Conservation (phyloP, 2,329 filamentous ascomycete species). For the Calonectria ilicicola region DNA sequence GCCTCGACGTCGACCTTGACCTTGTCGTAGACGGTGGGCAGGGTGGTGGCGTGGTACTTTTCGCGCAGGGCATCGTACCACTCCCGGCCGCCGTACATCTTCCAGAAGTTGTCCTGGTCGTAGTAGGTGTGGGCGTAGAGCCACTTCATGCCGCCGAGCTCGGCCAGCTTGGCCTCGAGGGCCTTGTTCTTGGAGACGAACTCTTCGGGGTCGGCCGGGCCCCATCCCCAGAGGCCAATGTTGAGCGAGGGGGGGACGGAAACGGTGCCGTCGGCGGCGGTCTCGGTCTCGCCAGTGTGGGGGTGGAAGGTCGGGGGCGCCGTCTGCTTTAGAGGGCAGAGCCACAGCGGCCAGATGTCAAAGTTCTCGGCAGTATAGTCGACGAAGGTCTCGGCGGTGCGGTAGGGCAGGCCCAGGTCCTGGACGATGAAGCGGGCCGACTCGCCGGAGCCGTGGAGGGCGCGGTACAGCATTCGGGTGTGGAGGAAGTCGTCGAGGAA, state of each 20-base stretch:
- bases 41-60: conserved; percentile 71
- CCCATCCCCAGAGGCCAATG: conserved; percentile 84
- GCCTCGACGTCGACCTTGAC: conserved; percentile 67
- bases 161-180: conserved; percentile 76
- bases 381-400: conserved; percentile 51
- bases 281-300: not conserved
- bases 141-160: conserved; percentile 85
- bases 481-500: conserved; percentile 71
- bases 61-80: conserved; percentile 73
- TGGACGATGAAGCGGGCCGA: conserved; percentile 71
- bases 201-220: conserved; percentile 64
- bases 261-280: conserved; percentile 30
- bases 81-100: conserved; percentile 63
- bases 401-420: conserved; percentile 70
- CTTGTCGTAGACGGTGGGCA: conserved; percentile 80
- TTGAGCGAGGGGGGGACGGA: conserved; percentile 63
- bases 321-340: conserved; percentile 39
- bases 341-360: conserved; percentile 45
- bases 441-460: conserved; percentile 70
- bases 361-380: conserved; percentile 44
- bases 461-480: conserved; percentile 72
- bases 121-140: conserved; percentile 90
- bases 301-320: conserved; percentile 41
- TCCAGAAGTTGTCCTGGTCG: conserved; percentile 77
- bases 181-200: conserved; percentile 78